phyloP scores from a whole-genome alignment of 176 grass and related monocot genomes.

The Thalia dealbata region DNA sequence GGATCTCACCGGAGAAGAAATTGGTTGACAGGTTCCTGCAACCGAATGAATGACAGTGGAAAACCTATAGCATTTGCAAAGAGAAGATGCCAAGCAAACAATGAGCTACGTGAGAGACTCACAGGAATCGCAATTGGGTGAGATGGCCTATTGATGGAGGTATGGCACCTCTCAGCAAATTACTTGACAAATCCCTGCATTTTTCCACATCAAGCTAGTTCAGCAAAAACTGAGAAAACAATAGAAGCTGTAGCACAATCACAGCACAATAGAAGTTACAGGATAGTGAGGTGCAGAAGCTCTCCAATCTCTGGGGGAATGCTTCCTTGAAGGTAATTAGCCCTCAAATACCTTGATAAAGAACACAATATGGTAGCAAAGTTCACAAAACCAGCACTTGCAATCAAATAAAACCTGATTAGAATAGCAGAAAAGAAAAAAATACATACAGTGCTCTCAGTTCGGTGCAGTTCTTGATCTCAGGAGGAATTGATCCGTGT shows the following conservation, averaged over 20 bases:
- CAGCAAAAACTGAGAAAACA: neutral
- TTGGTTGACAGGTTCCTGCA: slow-evolving; percentile 82
- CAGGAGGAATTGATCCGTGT: slow-evolving; percentile 65
- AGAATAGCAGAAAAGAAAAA: slow-evolving; percentile 2
- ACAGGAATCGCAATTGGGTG: slow-evolving; percentile 65
- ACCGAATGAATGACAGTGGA: neutral
- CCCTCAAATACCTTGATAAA: slow-evolving; percentile 56
- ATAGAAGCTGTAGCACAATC: neutral
- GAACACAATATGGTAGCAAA: neutral
- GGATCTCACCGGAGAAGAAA: slow-evolving; percentile 92
- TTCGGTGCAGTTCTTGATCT: slow-evolving; percentile 85
- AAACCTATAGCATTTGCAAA: neutral
- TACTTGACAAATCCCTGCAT: slow-evolving; percentile 78
- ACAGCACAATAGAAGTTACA: slow-evolving; percentile 38
- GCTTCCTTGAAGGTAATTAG: slow-evolving; percentile 94
- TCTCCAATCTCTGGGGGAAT: slow-evolving; percentile 77
- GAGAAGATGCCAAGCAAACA: neutral
- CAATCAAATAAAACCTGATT: neutral
- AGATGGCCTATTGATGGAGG: slow-evolving; percentile 63
- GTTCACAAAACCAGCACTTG: too few relatives aligned
- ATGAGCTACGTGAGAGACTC: slow-evolving; percentile 12
- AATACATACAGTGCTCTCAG: slow-evolving; percentile 53
- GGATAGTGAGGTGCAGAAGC: slow-evolving; percentile 63
- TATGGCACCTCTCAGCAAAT: slow-evolving; percentile 65
- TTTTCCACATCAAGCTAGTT: slow-evolving; percentile 7